Conservation (phyloP, 2,329 filamentous ascomycete species). For the Hymenoscyphus salicellus region DNA sequence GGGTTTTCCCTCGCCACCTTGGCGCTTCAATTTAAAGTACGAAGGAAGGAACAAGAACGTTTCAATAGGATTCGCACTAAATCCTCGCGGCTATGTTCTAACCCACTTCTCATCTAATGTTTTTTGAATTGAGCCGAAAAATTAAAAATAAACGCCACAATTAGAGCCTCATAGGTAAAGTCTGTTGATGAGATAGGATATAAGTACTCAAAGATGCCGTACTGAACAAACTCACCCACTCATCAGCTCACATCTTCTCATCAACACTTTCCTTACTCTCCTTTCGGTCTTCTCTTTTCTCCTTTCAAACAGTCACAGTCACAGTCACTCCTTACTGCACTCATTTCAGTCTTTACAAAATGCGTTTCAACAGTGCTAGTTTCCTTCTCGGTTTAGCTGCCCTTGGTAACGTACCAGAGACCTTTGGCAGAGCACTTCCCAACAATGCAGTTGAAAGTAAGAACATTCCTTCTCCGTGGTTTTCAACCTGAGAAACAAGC, state of each 20-base stretch:
- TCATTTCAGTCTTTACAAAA: neutral
- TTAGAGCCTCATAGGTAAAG: neutral
- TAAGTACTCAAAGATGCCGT: neutral
- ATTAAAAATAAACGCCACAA: neutral
- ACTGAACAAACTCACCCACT: neutral
- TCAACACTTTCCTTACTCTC: neutral
- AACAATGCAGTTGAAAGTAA: neutral
- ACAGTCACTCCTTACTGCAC: neutral
- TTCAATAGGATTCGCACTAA: neutral
- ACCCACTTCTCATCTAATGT: neutral
- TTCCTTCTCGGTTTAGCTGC: slow-evolving; percentile 1
- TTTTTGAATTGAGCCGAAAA: neutral
- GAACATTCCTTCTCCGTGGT: neutral
- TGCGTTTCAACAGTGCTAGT: slow-evolving; percentile 3
- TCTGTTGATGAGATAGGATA: neutral
- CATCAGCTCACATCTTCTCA: neutral
- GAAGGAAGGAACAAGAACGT: neutral
- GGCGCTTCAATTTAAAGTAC: neutral
- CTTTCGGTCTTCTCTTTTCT: neutral
- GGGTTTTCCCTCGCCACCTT: neutral
- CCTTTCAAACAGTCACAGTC: neutral
- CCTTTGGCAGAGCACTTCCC: slow-evolving; percentile 2
- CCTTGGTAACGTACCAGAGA: neutral
- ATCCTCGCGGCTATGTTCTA: neutral
- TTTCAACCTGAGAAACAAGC: neutral